These are phyloP conservation scores for Oidium heveae DNA, from an alignment of 2,329 filamentous ascomycete species.

Conservation along the genomic window DNA sequence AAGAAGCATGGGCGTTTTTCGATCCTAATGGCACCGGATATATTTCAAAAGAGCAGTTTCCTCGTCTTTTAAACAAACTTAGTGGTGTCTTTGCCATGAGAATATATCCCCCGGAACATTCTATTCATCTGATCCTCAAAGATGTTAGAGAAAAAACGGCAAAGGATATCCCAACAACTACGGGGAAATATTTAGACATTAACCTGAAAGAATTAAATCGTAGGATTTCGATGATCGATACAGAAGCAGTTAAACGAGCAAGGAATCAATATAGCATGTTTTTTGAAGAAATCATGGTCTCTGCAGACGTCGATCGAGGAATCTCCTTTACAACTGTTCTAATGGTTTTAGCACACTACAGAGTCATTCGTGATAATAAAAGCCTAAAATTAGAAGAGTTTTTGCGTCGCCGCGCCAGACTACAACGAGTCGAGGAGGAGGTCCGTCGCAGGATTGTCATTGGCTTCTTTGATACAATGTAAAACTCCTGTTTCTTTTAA, in stretches of 20 bases:
- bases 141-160: constrained; percentile 30
- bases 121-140: constrained; percentile 65
- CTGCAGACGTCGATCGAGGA: constrained; percentile 66
- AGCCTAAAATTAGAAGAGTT: constrained; percentile 89
- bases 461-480: constrained; percentile 86
- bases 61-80: constrained; percentile 67
- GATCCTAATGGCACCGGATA: constrained; percentile 80
- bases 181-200: constrained; percentile 27
- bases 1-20: constrained; percentile 91
- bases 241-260: constrained; percentile 46
- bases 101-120: constrained; percentile 79
- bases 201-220: constrained; percentile 53
- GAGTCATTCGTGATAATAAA: constrained; percentile 95
- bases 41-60: constrained; percentile 75
- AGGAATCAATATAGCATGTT: constrained; percentile 75
- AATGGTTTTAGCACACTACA: constrained; percentile 94
- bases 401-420: constrained; percentile 60
- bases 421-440: constrained; percentile 87
- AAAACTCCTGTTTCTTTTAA: constrained; percentile 13
- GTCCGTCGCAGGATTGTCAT: constrained; percentile 74
- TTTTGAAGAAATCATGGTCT: constrained; percentile 87
- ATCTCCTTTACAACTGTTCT: constrained; percentile 81
- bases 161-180: constrained; percentile 25
- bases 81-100: constrained; percentile 95
- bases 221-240: constrained; percentile 48